A percentile compares a stretch with the other conserved stretches of the same genome.
Conservation (phyloP, 495 filamentous ascomycete genomes). For the Penicillium riverlandense region DNA sequence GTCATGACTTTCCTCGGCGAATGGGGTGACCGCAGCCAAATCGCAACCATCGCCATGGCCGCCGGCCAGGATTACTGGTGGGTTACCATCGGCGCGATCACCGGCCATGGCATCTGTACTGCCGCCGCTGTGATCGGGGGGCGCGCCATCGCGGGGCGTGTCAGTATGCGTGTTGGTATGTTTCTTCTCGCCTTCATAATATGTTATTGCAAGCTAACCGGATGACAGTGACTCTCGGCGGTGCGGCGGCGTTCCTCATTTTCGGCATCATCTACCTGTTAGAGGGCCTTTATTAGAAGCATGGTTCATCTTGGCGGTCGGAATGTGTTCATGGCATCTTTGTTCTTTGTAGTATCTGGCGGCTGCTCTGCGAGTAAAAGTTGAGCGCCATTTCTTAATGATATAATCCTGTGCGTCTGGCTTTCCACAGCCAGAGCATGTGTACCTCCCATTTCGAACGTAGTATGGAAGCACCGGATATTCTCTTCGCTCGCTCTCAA, state of each 20-base stretch:
- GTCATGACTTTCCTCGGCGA: constrained; percentile 98
- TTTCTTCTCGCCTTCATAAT: not conserved
- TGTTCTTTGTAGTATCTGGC: constrained; percentile 4
- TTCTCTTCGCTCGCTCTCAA: too few relatives aligned
- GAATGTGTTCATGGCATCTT: constrained; percentile 1
- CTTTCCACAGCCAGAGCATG: constrained; percentile 2
- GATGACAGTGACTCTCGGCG: constrained; percentile 78
- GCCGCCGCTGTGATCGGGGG: constrained; percentile 90
- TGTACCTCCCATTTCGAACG: not conserved
- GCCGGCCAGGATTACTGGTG: constrained; percentile 98
- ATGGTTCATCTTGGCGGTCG: constrained; percentile 7
- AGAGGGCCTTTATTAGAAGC: constrained; percentile 59
- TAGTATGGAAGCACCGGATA: not conserved
- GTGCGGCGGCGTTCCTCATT: constrained; percentile 81
- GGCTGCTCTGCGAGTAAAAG: constrained; percentile 9
- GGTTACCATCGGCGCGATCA: constrained; percentile 85
- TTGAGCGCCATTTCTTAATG: constrained; percentile 12
- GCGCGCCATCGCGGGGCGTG: constrained; percentile 82
- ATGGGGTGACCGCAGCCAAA: constrained; percentile 97
- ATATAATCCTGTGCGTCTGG: constrained; percentile 13
- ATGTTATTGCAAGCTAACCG: constrained; percentile 9
- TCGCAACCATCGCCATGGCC: constrained; percentile 98
- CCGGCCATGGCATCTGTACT: constrained; percentile 85
- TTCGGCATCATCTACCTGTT: constrained; percentile 89
- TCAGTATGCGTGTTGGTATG: constrained; percentile 91